A percentile compares a stretch with the other conserved stretches of the same genome.
phyloP scores from a whole-genome alignment of 176 grass and related monocot genomes.

The Bromus sterilis region DNA sequence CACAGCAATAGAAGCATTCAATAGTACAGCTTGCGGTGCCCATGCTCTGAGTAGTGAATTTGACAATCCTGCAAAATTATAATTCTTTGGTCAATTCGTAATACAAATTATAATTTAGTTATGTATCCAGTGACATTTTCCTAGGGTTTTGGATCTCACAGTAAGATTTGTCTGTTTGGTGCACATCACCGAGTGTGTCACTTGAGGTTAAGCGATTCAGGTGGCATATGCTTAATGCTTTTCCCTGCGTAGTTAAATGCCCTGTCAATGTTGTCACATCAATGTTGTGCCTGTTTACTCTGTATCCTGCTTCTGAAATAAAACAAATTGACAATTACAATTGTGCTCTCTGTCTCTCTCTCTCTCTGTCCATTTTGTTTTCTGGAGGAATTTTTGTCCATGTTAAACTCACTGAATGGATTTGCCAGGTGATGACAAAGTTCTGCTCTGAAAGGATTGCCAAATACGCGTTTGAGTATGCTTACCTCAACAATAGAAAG shows the following conservation, averaged over 20 bases:
- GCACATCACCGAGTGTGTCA: not conserved
- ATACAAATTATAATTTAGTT: not conserved
- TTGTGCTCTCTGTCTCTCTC: not conserved
- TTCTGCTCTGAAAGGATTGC: conserved; percentile 99
- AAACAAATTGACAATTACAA: not conserved
- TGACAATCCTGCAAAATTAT: not conserved
- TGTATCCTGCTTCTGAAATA: not conserved
- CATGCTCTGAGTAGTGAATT: not conserved
- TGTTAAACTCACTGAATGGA: conserved; percentile 25
- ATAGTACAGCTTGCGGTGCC: not conserved
- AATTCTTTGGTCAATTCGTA: not conserved
- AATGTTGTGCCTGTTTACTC: not conserved
- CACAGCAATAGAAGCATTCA: not conserved
- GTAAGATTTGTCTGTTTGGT: not conserved
- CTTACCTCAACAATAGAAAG: conserved; percentile 98
- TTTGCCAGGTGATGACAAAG: conserved; percentile 88
- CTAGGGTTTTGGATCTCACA: not conserved
- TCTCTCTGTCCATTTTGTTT: not conserved
- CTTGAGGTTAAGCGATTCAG: not conserved
- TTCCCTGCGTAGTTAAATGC: not conserved
- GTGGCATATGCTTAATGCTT: not conserved
- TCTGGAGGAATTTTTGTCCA: not conserved
- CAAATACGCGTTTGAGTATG: conserved; percentile 98
- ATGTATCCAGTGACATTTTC: not conserved
- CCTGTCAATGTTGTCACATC: not conserved